These are phyloP conservation scores for Cyathus striatus DNA, from an alignment of 768 basidiomycete species.

Conservation along the genomic window DNA sequence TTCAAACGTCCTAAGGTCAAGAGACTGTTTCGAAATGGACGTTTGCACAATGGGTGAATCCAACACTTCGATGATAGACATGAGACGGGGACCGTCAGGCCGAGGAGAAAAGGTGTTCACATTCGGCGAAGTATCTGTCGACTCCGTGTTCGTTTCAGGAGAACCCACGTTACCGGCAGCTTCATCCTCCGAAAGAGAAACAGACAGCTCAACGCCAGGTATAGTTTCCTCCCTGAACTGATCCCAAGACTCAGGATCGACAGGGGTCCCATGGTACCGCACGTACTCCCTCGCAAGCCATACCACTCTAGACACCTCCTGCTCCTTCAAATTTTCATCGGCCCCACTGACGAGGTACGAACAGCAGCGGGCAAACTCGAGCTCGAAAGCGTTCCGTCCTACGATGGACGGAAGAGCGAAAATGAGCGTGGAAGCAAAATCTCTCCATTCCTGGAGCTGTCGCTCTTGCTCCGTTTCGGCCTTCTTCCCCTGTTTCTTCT, in stretches of 20 bases:
- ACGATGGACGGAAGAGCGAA: conserved; percentile 56
- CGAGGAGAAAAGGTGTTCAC: conserved; percentile 49
- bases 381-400: conserved; percentile 54
- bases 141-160: conserved; percentile 8
- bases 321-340: conserved; percentile 31
- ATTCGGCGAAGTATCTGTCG: conserved; percentile 34
- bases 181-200: no score
- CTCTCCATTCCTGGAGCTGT: conserved; percentile 42
- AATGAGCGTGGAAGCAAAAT: conserved; percentile 57
- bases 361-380: conserved; percentile 66
- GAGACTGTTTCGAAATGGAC: conserved; percentile 17
- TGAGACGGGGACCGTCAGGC: conserved; percentile 32
- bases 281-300: conserved; percentile 71
- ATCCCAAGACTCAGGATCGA: conserved; percentile 50
- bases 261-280: conserved; percentile 48
- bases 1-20: conserved; percentile 18
- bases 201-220: conserved; percentile 33
- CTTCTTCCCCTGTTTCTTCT: conserved; percentile 4
- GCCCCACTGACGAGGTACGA: conserved; percentile 60
- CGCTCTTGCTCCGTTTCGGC: conserved; percentile 13
- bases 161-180: no score
- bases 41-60: conserved; percentile 6
- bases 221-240: conserved; percentile 50
- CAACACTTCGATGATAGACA: conserved; percentile 44
- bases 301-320: conserved; percentile 38